Evolutionary conservation across 441 rosid genomes (phyloP).

Genomic region (Gossypium schwendimanii): DNA sequence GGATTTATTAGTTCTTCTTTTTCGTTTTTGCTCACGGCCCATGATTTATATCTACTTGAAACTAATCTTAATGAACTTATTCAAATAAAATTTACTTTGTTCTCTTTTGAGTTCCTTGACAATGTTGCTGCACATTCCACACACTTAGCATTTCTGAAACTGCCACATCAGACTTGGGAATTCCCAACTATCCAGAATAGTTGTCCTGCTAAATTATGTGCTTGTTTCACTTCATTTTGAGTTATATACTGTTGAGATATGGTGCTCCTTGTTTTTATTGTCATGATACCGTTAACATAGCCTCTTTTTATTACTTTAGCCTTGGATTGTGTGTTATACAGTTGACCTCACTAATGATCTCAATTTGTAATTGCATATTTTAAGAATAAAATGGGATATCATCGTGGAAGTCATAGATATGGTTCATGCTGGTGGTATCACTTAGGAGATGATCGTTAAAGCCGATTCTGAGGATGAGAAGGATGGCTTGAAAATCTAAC

Average conservation of each 20-base stretch:
- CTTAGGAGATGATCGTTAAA: neutral
- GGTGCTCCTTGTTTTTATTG: neutral
- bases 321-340: neutral
- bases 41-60: neutral
- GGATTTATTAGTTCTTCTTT: neutral
- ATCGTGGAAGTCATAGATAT: neutral
- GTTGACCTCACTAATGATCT: neutral
- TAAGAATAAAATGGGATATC: neutral
- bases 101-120: neutral
- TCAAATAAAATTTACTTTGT: neutral
- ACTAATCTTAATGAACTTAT: neutral
- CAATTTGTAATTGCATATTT: neutral
- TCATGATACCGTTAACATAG: neutral
- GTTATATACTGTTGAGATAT: neutral
- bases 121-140: neutral
- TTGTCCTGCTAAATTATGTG: neutral
- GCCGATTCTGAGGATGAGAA: neutral
- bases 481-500: neutral
- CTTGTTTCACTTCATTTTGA: neutral
- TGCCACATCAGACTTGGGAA: neutral
- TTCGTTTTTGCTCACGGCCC: neutral
- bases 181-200: neutral
- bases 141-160: neutral
- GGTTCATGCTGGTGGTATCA: neutral
- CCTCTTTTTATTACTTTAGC: neutral